Conservation (phyloP, 169 alveolate genomes). For the Plasmodium coatneyi region DNA sequence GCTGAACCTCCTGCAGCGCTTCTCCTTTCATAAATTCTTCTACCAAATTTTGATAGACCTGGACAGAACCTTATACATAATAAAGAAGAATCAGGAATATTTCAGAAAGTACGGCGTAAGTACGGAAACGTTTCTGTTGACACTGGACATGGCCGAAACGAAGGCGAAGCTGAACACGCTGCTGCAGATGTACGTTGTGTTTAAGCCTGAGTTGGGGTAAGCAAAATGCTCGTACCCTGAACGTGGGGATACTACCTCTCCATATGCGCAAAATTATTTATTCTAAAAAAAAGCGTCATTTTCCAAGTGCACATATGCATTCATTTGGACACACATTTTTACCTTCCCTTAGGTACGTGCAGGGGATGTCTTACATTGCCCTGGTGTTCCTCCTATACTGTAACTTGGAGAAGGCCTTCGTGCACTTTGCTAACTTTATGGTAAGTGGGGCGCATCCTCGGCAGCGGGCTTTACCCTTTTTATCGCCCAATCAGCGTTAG, state of each 20-base stretch:
- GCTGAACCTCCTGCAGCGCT: slow-evolving; percentile 17
- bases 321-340: background rate
- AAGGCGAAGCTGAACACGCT: slow-evolving; percentile 49
- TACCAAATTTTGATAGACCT: slow-evolving; percentile 70
- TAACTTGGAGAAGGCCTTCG: slow-evolving; percentile 61
- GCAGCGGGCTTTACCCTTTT: background rate
- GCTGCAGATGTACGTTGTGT: slow-evolving; percentile 67
- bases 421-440: slow-evolving; percentile 74
- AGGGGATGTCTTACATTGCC: slow-evolving; percentile 75
- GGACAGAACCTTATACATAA: slow-evolving; percentile 66
- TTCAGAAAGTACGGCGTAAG: background rate
- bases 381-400: slow-evolving; percentile 49
- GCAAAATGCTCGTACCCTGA: background rate
- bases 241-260: background rate
- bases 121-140: slow-evolving; percentile 15
- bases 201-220: slow-evolving; percentile 74
- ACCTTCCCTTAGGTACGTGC: slow-evolving; percentile 5
- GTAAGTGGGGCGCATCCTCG: background rate
- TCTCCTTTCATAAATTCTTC: slow-evolving; percentile 56
- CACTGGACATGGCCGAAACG: slow-evolving; percentile 30
- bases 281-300: background rate
- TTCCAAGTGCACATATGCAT: background rate
- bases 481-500: background rate
- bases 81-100: slow-evolving; percentile 65
- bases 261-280: background rate